Conservation (phyloP, 345 rosid genomes). For the Ricinus communis region DNA sequence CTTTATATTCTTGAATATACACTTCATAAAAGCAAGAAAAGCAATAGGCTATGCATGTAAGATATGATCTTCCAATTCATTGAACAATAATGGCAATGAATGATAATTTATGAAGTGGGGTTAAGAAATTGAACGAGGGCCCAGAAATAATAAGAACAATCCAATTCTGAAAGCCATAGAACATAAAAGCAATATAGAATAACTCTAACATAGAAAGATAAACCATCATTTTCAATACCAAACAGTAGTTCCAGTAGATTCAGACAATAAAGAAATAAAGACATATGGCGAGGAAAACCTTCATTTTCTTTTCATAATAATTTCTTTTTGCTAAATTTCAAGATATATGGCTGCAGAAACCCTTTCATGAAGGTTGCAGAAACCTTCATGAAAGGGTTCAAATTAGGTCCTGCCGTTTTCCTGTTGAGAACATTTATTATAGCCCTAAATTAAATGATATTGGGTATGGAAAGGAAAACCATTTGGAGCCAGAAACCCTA, state of each 20-base stretch:
- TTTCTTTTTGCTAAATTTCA: no score
- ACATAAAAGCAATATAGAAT: neutral
- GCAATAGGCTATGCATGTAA: neutral
- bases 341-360: neutral
- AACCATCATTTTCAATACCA: neutral
- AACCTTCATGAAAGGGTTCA: neutral
- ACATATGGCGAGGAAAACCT: no score
- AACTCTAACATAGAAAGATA: neutral
- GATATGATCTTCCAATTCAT: slow-evolving; percentile 4
- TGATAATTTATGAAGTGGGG: slow-evolving; percentile 12
- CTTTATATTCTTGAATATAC: neutral
- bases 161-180: neutral
- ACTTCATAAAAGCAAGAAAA: neutral
- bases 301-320: no score
- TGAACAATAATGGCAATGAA: neutral
- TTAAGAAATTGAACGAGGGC: neutral
- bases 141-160: neutral
- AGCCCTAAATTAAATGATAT: no score
- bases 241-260: neutral
- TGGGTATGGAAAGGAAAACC: no score
- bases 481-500: no score
- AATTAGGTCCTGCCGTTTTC: neutral
- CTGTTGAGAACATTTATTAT: no score
- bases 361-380: no score
- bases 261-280: no score